Evolutionary conservation across 371 early-diverging fungal species (phyloP), one percentile per base, ranked within the genome.

Genomic region (Coemansia sp.): DNA sequence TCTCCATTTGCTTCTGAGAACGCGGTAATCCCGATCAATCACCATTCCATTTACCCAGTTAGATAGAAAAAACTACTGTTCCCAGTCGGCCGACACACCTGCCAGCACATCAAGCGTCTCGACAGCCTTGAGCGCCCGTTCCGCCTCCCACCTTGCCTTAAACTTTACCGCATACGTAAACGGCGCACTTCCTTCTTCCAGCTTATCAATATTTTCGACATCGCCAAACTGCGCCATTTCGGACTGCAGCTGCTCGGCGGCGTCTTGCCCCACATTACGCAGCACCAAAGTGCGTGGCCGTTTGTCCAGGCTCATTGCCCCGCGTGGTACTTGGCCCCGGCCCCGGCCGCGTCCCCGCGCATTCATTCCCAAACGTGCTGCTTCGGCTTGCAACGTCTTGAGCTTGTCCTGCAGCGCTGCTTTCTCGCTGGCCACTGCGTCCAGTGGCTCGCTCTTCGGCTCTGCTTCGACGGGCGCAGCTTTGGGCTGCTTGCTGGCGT

Each of bases 221-320:
- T 67, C 68, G 7, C 76, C 76, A 24, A 75, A 75, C 65, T 67
- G 76, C 3, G 67, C 71, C 76, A 75, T 61, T 28, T 67, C 76
- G 9, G 72, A 64, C 29, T 41, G 57, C 13, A 75, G 49, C 40
- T 56, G 41, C 61, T 66, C 75, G 26, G 72, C 76, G 0, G 68
- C 68, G 1, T 44, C 61, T 53, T 58, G 67, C 12, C 49, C 57
- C 2, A 71, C 64, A 12, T 71, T 71, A 48, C 68, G 63, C 53
- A 75, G 58, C 4, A 75, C 72, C 17, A 75, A 24, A 0, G 72
- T 61, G 41, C 76, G 71, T 4, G 76, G 72, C 58, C 76, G 60
- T 58, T 67, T 75, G 32, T 75, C 76, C 52, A 75, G 67, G 7
- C 61, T 71, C 76, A 75, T 75, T 39, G 74, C 61, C 4, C 58